Conservation (phyloP, 768 basidiomycete genomes). For the Hypholoma sublateritium region DNA sequence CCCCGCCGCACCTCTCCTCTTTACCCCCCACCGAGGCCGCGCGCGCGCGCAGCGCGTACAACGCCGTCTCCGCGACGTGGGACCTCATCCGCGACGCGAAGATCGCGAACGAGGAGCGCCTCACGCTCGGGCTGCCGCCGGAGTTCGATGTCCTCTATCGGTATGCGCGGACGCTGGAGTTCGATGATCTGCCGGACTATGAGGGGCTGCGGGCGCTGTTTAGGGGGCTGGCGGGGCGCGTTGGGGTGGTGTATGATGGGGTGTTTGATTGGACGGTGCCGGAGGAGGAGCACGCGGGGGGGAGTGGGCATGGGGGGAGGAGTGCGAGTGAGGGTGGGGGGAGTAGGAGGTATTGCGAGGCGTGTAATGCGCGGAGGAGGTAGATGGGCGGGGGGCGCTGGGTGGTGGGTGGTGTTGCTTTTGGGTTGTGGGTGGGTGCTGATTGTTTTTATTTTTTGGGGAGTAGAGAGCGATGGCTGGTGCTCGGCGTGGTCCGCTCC, state of each 20-base stretch:
- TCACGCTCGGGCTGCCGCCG: conserved; percentile 74
- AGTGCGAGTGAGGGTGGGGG: conserved; percentile 28
- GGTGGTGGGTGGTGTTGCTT: background rate
- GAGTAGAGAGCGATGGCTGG: too few species aligned
- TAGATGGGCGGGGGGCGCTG: conserved; percentile 1
- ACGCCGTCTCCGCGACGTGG: conserved; percentile 70
- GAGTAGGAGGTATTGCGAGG: conserved; percentile 36
- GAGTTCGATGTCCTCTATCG: conserved; percentile 82
- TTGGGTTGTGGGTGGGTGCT: background rate
- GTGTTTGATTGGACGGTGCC: conserved; percentile 43
- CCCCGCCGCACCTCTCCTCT: conserved; percentile 29
- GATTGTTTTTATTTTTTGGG: too few species aligned
- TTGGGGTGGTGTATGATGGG: conserved; percentile 56
- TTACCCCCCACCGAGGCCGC: conserved; percentile 24
- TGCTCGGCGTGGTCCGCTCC: too few species aligned
- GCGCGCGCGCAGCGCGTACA: conserved; percentile 36
- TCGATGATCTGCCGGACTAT: conserved; percentile 89
- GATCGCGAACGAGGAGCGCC: conserved; percentile 58
- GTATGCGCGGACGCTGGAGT: conserved; percentile 80
- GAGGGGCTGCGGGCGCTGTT: conserved; percentile 78
- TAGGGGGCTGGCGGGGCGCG: conserved; percentile 51
- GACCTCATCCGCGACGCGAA: conserved; percentile 76
- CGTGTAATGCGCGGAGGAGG: conserved; percentile 36
- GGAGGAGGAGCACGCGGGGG: conserved; percentile 12
- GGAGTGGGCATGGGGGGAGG: conserved; percentile 18